Conservation (phyloP, 1,284 basidiomycete species). For the Marasmius oreades region DNA sequence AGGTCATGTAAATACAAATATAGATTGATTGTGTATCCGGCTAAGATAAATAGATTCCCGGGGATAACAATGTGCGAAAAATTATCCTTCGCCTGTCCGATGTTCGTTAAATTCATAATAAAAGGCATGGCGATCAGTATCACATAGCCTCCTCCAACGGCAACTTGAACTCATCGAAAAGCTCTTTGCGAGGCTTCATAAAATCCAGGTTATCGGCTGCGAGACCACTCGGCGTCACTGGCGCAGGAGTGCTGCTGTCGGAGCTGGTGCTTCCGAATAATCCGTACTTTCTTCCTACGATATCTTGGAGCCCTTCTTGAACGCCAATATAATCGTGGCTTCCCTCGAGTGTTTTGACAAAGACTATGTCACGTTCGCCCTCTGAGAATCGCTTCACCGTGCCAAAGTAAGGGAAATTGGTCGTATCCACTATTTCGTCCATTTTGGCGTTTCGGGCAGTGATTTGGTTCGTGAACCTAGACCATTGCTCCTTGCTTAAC, state of each 20-base stretch:
- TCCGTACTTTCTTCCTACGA: constrained; percentile 54
- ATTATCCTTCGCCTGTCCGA: background rate
- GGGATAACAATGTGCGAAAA: too few species aligned
- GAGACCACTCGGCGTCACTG: background rate
- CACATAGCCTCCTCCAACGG: background rate
- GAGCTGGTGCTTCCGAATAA: background rate
- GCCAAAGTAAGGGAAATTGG: constrained; percentile 55
- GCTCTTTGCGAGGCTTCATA: background rate
- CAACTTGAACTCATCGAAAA: background rate
- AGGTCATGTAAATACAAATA: too few species aligned
- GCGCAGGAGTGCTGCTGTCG: background rate
- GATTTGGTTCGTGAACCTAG: constrained; percentile 31
- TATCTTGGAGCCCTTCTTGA: constrained; percentile 71
- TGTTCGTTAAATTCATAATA: background rate
- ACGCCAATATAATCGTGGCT: constrained; percentile 63
- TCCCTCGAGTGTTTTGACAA: constrained; percentile 61
- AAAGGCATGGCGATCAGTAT: background rate
- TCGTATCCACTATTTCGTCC: constrained; percentile 42
- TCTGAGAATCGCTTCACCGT: constrained; percentile 48
- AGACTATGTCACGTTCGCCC: constrained; percentile 45
- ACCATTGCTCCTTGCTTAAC: constrained; percentile 37
- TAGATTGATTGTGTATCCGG: too few species aligned
- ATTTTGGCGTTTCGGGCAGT: constrained; percentile 34
- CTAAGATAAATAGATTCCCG: too few species aligned
- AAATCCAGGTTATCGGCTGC: background rate